Percentiles rank a stretch among this genome's conserved stretches.
phyloP scores from a whole-genome alignment of 495 filamentous ascomycete genomes.

The Talaromyces trachyspermus region DNA sequence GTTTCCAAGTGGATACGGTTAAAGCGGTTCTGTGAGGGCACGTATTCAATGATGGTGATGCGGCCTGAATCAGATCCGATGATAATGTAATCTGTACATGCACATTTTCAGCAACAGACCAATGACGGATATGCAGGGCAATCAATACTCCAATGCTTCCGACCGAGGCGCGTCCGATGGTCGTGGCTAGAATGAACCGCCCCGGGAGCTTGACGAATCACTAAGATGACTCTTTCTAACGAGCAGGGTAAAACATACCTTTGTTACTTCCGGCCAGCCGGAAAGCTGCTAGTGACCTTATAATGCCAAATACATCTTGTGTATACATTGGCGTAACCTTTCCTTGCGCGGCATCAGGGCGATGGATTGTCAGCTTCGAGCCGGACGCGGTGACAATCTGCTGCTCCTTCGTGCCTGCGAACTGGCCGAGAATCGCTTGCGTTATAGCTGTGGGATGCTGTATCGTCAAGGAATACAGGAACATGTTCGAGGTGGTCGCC shows the following conservation, averaged over 20 bases:
- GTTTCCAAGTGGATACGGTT: constrained; percentile 89
- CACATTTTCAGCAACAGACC: constrained; percentile 55
- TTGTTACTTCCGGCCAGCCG: constrained; percentile 88
- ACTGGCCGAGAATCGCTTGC: constrained; percentile 87
- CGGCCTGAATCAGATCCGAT: constrained; percentile 92
- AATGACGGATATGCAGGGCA: constrained; percentile 18
- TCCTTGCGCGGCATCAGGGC: constrained; percentile 74
- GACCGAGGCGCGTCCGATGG: constrained; percentile 36
- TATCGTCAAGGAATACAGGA: constrained; percentile 93
- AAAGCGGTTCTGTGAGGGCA: constrained; percentile 79
- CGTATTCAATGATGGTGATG: constrained; percentile 88
- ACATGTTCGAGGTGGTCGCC: constrained; percentile 96
- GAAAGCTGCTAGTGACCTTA: constrained; percentile 79
- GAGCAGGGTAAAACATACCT: constrained; percentile 62
- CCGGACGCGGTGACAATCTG: constrained; percentile 94
- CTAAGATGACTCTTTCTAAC: constrained; percentile 70
- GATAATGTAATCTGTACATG: constrained; percentile 89
- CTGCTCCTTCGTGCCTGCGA: constrained; percentile 89
- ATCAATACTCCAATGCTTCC: constrained; percentile 24
- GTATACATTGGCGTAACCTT: constrained; percentile 80
- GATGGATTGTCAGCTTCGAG: constrained; percentile 78
- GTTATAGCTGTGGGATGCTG: constrained; percentile 82
- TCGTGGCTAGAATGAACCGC: constrained; percentile 37
- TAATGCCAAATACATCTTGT: constrained; percentile 93
- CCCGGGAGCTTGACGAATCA: constrained; percentile 78